A percentile compares a stretch with the other conserved stretches of the same genome.
Conservation (phyloP, 129 eudicot species). For the Flaveria trinervia region DNA sequence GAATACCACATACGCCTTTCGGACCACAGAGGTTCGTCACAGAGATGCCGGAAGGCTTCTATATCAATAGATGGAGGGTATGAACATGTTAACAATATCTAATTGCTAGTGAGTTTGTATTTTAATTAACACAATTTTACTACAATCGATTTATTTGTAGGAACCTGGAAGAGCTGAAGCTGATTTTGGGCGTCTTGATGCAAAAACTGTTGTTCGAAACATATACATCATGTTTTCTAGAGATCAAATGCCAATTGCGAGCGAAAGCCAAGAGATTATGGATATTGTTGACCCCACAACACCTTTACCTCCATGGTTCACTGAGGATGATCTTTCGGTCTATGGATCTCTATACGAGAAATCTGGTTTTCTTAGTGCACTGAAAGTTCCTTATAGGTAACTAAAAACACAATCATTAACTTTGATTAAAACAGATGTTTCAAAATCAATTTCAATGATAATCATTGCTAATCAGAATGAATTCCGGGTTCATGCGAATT, state of each 20-base stretch:
- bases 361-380: slow-evolving; percentile 45
- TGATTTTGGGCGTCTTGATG: slow-evolving; percentile 50
- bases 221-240: slow-evolving; percentile 51
- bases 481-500: not conserved
- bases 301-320: slow-evolving; percentile 52
- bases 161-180: slow-evolving; percentile 58
- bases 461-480: not conserved
- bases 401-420: not conserved
- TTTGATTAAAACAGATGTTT: not conserved
- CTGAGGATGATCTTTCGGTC: slow-evolving; percentile 46
- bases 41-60: slow-evolving; percentile 48
- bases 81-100: not conserved
- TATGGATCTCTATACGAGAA: slow-evolving; percentile 49
- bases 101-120: not conserved
- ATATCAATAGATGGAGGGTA: slow-evolving; percentile 51
- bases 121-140: too few species aligned
- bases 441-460: too few species aligned
- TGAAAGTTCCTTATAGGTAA: slow-evolving; percentile 56
- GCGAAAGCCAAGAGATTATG: slow-evolving; percentile 49
- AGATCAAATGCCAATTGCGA: slow-evolving; percentile 41
- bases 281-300: slow-evolving; percentile 44
- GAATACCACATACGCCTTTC: slow-evolving; percentile 41
- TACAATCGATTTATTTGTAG: slow-evolving; percentile 1
- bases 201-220: slow-evolving; percentile 44
- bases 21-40: not conserved